These are phyloP conservation scores for Neckera pumila DNA, from an alignment of 225 moss, liverwort and hornwort genomes.

Conservation along the genomic window DNA sequence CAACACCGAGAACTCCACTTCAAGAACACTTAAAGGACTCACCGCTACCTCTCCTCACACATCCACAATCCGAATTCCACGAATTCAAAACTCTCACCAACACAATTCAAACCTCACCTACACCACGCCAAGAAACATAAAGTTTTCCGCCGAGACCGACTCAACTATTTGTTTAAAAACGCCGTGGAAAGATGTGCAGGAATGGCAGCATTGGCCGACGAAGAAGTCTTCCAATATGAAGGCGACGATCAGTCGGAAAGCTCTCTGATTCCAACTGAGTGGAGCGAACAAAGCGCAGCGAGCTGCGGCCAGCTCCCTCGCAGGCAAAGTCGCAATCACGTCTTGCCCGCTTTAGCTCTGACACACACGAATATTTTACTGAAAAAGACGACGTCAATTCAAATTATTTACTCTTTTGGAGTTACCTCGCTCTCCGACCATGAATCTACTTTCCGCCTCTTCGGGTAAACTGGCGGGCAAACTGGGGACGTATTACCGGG, in stretches of 20 bases:
- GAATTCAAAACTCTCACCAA: neutral
- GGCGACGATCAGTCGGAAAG: neutral
- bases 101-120: neutral
- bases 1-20: neutral
- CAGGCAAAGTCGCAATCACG: slow-evolving; percentile 7
- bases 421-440: neutral
- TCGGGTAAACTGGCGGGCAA: neutral
- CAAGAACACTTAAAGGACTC: neutral
- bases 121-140: slow-evolving; percentile 15
- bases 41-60: neutral
- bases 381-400: neutral
- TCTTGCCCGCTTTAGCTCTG: neutral
- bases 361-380: slow-evolving; percentile 3
- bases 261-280: neutral
- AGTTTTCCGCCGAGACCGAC: neutral
- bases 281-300: slow-evolving; percentile 10
- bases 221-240: neutral
- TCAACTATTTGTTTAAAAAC: neutral
- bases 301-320: slow-evolving; percentile 2
- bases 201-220: neutral
- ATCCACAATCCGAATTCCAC: neutral
- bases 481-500: neutral
- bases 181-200: slow-evolving; percentile 3
- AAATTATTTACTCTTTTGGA: neutral
- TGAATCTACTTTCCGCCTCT: neutral